A percentile compares a stretch with the other conserved stretches of the same genome.
phyloP scores from a whole-genome alignment of 805 yeast genomes.

The Debaryomyces prosopidis region DNA sequence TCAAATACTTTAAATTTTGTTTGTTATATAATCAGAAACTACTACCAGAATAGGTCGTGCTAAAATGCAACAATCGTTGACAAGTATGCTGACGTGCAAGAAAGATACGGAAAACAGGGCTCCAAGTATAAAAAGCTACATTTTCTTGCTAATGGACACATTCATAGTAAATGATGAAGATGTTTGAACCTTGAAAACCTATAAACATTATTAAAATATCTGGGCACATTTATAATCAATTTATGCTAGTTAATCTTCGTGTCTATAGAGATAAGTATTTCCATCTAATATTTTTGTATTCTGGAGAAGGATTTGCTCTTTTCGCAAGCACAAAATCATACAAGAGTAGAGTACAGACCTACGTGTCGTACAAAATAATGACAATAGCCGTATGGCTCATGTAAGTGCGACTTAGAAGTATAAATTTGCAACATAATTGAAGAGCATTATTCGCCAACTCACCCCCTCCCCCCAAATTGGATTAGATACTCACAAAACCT shows the following conservation, averaged over 20 bases:
- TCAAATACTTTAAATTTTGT: too few species aligned
- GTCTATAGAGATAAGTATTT: not conserved
- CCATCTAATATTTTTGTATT: not conserved
- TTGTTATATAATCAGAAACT: constrained; percentile 27
- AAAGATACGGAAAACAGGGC: constrained; percentile 25
- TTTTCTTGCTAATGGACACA: constrained; percentile 43
- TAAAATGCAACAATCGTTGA: constrained; percentile 28
- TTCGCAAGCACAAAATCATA: constrained; percentile 18
- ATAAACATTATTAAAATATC: constrained; percentile 30
- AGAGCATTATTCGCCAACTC: constrained; percentile 27
- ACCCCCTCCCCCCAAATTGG: constrained; percentile 27
- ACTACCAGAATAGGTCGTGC: constrained; percentile 24
- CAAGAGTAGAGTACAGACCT: constrained; percentile 15
- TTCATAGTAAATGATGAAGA: constrained; percentile 23
- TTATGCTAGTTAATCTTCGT: not conserved
- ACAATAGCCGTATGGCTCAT: constrained; percentile 27
- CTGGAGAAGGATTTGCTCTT: too few species aligned
- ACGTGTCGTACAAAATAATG: constrained; percentile 20
- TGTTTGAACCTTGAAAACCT: constrained; percentile 21
- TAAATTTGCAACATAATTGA: constrained; percentile 25
- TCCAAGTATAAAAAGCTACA: constrained; percentile 43
- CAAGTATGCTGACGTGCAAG: constrained; percentile 21
- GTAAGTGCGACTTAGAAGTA: constrained; percentile 25
- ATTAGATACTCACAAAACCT: constrained; percentile 27
- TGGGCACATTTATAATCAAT: not conserved